Percentiles rank a stretch among this genome's conserved stretches.
Conservation (phyloP, 345 rosid species). For the Hypericum androsaemum region DNA sequence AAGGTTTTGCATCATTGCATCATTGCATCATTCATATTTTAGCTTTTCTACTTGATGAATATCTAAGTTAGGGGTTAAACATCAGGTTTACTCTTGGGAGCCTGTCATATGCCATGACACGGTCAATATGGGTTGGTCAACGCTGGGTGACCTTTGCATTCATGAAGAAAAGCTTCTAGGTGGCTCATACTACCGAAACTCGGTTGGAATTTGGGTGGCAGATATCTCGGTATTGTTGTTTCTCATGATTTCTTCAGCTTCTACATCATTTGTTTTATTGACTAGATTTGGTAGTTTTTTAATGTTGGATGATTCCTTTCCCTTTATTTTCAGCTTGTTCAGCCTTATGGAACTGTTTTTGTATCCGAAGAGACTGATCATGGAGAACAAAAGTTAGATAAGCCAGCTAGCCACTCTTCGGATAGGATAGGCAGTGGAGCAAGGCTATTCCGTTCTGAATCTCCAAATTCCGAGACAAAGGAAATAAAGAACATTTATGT, state of each 20-base stretch:
- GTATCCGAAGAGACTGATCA: constrained; percentile 32
- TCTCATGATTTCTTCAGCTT: not conserved
- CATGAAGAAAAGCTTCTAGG: constrained; percentile 80
- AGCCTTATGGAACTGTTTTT: constrained; percentile 58
- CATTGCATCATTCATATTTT: constrained; percentile 8
- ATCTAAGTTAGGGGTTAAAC: constrained; percentile 10
- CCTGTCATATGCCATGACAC: constrained; percentile 83
- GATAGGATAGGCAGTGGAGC: constrained; percentile 33
- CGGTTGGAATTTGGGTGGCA: constrained; percentile 87
- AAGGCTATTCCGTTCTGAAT: constrained; percentile 33
- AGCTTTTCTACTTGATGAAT: constrained; percentile 5
- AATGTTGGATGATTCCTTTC: constrained; percentile 1
- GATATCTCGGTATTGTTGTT: constrained; percentile 49
- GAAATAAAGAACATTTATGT: constrained; percentile 93
- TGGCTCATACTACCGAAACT: constrained; percentile 68
- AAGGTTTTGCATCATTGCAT: constrained; percentile 51
- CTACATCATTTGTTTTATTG: not conserved
- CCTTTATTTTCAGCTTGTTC: constrained; percentile 48
- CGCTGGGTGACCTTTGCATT: constrained; percentile 81
- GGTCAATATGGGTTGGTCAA: constrained; percentile 88
- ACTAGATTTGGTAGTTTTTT: constrained; percentile 9
- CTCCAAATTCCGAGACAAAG: constrained; percentile 64
- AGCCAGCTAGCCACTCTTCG: constrained; percentile 32
- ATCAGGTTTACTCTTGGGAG: constrained; percentile 98
- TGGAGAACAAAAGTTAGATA: constrained; percentile 35